These are phyloP conservation scores for Rhynchospora tenuis DNA, from an alignment of 176 grass and related monocot species.

Conservation along the genomic window DNA sequence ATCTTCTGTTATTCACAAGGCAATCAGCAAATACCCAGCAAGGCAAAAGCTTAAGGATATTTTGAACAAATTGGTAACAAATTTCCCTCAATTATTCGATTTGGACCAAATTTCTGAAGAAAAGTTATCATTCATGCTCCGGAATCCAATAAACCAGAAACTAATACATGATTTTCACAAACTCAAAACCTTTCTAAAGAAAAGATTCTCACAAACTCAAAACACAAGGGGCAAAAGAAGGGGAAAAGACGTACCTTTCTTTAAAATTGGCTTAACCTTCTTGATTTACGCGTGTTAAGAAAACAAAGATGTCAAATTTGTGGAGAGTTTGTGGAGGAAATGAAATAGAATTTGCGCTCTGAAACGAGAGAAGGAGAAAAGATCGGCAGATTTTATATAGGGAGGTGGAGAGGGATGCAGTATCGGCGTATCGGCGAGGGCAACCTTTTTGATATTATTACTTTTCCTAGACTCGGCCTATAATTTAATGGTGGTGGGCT, in stretches of 20 bases:
- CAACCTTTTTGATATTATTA: not conserved
- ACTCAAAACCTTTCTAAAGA: no score
- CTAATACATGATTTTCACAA: not conserved
- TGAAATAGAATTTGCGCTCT: not conserved
- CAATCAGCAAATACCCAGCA: not conserved
- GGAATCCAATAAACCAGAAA: not conserved
- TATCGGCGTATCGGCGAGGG: not conserved
- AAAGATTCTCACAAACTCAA: no score
- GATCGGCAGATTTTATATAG: not conserved
- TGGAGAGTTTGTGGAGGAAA: not conserved
- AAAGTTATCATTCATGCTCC: not conserved
- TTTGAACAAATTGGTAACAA: not conserved
- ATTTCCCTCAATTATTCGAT: not conserved
- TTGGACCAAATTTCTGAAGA: not conserved
- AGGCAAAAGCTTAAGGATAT: not conserved
- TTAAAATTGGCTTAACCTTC: not conserved
- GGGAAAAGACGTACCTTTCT: constrained; percentile 14
- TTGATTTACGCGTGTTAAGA: not conserved
- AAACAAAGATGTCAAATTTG: not conserved
- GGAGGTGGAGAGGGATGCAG: not conserved
- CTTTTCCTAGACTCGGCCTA: constrained; percentile 1
- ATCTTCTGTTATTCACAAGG: not conserved
- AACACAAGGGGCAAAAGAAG: not conserved
- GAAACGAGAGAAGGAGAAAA: not conserved
- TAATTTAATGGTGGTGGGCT: not conserved